phyloP scores from a whole-genome alignment of 176 grass and related monocot genomes.

The Triticum dicoccoides region DNA sequence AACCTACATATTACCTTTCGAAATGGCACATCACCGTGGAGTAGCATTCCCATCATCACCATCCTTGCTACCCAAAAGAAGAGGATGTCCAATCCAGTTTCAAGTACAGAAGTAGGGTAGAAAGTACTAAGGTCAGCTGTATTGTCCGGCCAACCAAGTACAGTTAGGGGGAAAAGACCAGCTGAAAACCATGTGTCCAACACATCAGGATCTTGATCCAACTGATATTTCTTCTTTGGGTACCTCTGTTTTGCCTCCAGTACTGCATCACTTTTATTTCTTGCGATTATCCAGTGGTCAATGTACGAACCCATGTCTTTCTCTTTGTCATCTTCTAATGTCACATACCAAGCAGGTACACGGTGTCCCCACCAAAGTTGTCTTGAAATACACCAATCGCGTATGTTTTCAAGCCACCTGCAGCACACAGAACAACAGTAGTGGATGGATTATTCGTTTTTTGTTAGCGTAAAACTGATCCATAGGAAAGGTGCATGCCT shows the following conservation, averaged over 20 bases:
- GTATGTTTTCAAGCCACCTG: constrained; percentile 95
- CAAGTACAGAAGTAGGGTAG: constrained; percentile 91
- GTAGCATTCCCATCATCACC: constrained; percentile 93
- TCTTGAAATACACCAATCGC: constrained; percentile 90
- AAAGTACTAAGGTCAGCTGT: constrained; percentile 71
- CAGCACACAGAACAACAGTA: constrained; percentile 11
- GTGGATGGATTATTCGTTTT: background rate
- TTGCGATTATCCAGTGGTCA: constrained; percentile 75
- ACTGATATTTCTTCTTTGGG: constrained; percentile 50
- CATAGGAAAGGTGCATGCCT: background rate
- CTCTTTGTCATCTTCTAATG: constrained; percentile 60
- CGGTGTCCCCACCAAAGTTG: constrained; percentile 98
- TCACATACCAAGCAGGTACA: constrained; percentile 90
- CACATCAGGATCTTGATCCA: constrained; percentile 87
- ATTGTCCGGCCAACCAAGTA: constrained; percentile 86
- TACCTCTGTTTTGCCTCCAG: constrained; percentile 59
- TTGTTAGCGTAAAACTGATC: background rate
- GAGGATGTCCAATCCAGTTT: constrained; percentile 89
- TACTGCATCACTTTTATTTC: constrained; percentile 67
- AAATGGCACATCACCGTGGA: constrained; percentile 81
- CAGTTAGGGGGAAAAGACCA: constrained; percentile 79
- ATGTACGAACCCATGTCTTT: constrained; percentile 66
- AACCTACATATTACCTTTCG: constrained; percentile 57
- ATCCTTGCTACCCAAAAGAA: constrained; percentile 98
- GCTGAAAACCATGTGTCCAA: constrained; percentile 96